phyloP scores from a whole-genome alignment of 192 early-diverging fungal species.

The Polychytrium aggregatum region DNA sequence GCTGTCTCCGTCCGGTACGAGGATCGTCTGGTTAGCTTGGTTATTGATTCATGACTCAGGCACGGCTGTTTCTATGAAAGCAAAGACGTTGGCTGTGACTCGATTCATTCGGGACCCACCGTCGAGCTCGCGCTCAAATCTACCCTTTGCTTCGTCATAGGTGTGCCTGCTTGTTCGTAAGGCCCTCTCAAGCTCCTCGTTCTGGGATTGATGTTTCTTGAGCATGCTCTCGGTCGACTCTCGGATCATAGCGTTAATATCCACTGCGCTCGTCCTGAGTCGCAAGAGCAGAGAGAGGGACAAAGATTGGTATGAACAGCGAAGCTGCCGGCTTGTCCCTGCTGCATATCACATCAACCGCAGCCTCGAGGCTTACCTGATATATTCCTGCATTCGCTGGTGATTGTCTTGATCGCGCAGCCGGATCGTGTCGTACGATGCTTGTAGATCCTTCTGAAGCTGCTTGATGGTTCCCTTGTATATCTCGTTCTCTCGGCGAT shows the following conservation, averaged over 20 bases:
- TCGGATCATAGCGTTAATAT: slow-evolving; percentile 10
- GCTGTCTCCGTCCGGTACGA: too few relatives aligned
- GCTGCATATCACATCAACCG: background rate
- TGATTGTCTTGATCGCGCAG: slow-evolving; percentile 6
- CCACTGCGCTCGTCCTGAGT: background rate
- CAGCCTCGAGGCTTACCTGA: slow-evolving; percentile 4
- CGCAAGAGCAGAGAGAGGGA: background rate
- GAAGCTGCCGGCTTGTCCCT: too few relatives aligned
- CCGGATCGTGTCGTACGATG: slow-evolving; percentile 6
- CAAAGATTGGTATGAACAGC: background rate
- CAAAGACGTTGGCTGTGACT: too few relatives aligned
- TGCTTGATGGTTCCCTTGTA: slow-evolving; percentile 16
- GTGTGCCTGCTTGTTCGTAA: too few relatives aligned
- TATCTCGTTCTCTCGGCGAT: slow-evolving; percentile 18
- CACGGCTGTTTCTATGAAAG: too few relatives aligned
- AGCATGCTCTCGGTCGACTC: slow-evolving; percentile 10
- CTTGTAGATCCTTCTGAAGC: slow-evolving; percentile 14
- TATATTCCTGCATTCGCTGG: slow-evolving; percentile 16
- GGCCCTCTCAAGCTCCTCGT: too few relatives aligned
- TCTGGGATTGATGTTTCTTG: slow-evolving; percentile 14
- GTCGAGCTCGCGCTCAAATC: too few relatives aligned
- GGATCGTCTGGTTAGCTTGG: too few relatives aligned
- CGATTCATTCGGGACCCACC: too few relatives aligned
- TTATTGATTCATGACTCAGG: too few relatives aligned
- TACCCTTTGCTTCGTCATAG: too few relatives aligned